Conservation (phyloP, 176 grass and related monocot genomes). For the Lolium rigidum region DNA sequence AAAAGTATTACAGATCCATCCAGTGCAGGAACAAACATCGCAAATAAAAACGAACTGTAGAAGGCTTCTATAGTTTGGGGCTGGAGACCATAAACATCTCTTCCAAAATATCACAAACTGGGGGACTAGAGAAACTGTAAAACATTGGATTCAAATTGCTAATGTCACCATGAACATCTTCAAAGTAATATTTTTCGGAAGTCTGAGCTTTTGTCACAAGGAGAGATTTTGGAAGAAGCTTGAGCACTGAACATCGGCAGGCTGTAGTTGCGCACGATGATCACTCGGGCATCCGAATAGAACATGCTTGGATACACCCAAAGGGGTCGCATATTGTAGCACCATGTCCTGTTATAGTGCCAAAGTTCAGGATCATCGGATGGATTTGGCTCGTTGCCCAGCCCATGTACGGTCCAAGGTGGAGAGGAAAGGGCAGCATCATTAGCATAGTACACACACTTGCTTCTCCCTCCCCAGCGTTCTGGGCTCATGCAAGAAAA, state of each 20-base stretch:
- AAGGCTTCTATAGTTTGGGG: too few relatives aligned
- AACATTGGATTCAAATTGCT: too few relatives aligned
- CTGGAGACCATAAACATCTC: too few relatives aligned
- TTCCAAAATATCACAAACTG: too few relatives aligned
- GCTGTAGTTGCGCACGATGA: not conserved
- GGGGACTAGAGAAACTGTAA: too few relatives aligned
- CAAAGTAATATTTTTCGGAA: too few relatives aligned
- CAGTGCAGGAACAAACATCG: not conserved
- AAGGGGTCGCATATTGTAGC: not conserved
- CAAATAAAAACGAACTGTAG: not conserved
- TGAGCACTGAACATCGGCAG: not conserved
- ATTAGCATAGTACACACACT: not conserved
- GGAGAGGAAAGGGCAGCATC: not conserved
- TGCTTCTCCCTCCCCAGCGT: not conserved
- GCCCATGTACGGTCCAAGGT: slow-evolving; percentile 23
- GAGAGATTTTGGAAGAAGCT: not conserved
- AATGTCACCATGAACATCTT: too few relatives aligned
- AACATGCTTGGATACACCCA: slow-evolving; percentile 48
- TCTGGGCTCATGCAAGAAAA: not conserved
- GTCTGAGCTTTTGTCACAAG: not conserved
- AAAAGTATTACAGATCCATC: too few relatives aligned
- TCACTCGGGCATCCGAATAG: slow-evolving; percentile 37
- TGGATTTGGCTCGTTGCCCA: slow-evolving; percentile 16
- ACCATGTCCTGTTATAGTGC: not conserved
- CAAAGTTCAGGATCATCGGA: not conserved